Percentiles rank a stretch among this genome's conserved stretches.
These are phyloP conservation scores for Alloascoidea africana DNA, from an alignment of 805 yeast genomes.

Conservation along the genomic window DNA sequence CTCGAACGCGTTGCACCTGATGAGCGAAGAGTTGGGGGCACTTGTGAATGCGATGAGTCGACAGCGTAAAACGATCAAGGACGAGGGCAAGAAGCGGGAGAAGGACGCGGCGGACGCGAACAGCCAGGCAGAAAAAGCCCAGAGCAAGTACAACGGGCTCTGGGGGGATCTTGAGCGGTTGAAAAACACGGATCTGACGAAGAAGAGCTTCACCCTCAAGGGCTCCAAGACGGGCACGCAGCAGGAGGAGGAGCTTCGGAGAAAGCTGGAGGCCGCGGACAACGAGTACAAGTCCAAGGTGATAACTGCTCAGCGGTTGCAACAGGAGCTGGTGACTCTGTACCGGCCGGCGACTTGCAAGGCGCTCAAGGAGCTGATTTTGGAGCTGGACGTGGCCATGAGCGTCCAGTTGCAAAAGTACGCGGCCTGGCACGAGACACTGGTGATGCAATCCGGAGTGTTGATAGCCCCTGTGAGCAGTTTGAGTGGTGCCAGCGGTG, in stretches of 20 bases:
- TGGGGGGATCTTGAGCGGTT: constrained; percentile 82
- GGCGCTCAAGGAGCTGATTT: constrained; percentile 57
- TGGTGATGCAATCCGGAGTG: constrained; percentile 73
- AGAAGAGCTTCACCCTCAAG: constrained; percentile 67
- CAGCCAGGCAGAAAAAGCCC: constrained; percentile 76
- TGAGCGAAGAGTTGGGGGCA: constrained; percentile 73
- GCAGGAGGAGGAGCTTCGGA: constrained; percentile 75
- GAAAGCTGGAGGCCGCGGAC: constrained; percentile 75
- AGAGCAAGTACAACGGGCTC: constrained; percentile 54
- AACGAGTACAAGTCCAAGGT: constrained; percentile 74
- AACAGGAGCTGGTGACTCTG: constrained; percentile 54
- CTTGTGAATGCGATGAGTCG: constrained; percentile 56
- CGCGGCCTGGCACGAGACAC: constrained; percentile 75
- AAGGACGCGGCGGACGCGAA: constrained; percentile 78
- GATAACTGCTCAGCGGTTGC: constrained; percentile 50
- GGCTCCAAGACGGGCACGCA: constrained; percentile 66
- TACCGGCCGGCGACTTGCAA: constrained; percentile 69
- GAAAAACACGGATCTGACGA: constrained; percentile 67
- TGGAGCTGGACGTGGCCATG: constrained; percentile 84
- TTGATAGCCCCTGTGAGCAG: constrained; percentile 58
- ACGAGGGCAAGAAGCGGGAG: constrained; percentile 67
- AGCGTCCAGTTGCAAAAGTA: constrained; percentile 79
- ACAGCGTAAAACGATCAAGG: constrained; percentile 65
- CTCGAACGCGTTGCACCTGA: constrained; percentile 64
- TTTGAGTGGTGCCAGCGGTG: constrained; percentile 20